phyloP scores from a whole-genome alignment of 2,329 filamentous ascomycete genomes.

The Aspergillus niger region DNA sequence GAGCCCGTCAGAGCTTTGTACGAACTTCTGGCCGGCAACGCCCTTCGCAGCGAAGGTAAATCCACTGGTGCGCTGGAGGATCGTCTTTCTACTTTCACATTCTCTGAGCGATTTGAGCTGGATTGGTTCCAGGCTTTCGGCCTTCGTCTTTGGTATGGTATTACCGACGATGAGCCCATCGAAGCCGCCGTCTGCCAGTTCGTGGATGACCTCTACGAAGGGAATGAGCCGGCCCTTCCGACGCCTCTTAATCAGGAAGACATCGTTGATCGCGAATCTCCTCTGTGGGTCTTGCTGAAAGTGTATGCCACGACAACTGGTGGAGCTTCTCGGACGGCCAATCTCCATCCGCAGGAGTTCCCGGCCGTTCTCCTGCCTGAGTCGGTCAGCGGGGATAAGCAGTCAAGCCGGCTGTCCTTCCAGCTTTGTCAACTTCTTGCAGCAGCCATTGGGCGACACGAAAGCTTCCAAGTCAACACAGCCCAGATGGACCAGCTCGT shows the following conservation, averaged over 20 bases:
- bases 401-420: constrained; percentile 79
- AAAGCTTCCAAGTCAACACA: constrained; percentile 54
- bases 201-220: constrained; percentile 69
- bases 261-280: constrained; percentile 64
- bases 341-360: constrained; percentile 49
- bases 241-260: constrained; percentile 74
- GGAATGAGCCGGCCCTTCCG: constrained; percentile 69
- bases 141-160: constrained; percentile 85
- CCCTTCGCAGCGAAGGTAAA: constrained; percentile 78
- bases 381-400: constrained; percentile 71
- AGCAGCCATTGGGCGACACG: constrained; percentile 48
- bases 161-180: constrained; percentile 67
- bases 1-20: constrained; percentile 84
- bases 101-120: constrained; percentile 79
- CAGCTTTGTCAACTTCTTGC: constrained; percentile 73
- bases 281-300: constrained; percentile 84
- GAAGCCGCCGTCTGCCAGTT: constrained; percentile 73
- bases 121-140: constrained; percentile 95
- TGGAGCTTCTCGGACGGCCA: constrained; percentile 26
- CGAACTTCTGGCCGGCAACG: constrained; percentile 83
- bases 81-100: constrained; percentile 74
- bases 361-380: constrained; percentile 75
- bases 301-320: constrained; percentile 63
- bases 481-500: constrained; percentile 68
- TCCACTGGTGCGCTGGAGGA: constrained; percentile 73